Evolutionary conservation across 495 filamentous ascomycete genomes (phyloP), one percentile per base, ranked within the genome.

Genomic region (Durotheca rogersii): DNA sequence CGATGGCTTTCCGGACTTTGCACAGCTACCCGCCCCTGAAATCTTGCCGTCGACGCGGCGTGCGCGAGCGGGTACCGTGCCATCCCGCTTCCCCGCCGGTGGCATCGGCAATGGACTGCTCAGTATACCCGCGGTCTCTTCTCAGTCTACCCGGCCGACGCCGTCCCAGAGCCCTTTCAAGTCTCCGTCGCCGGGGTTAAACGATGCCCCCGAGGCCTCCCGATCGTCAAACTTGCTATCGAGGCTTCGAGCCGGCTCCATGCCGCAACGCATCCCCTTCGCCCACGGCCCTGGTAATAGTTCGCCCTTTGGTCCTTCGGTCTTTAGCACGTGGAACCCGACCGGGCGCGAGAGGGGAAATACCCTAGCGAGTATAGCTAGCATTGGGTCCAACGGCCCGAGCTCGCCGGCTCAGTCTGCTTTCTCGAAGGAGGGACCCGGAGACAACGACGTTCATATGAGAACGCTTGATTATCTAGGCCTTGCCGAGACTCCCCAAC

Each of bases 401-500:
- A 84, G 85, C 36, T 98, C 93, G 35, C 93, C 91, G 1, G 83
- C 87, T 19, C 87, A 90, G 47, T 95, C 91, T 10, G 86, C 89
- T 3, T 95, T 92, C 62, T 95, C 90, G 4, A 81, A 85, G 48
- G 92, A 95, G 62, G 90, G 89, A n/a, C 76, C 84, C 12, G 81
- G 81, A 15, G 92, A 95, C 62, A 87, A 82, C 30, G 92, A 96
- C 68, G 81, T 82, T 57, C 80, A 82, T 66, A 90, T 95, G 61
- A 88, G 87, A 60, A 98, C 94, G 27, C 74, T 98, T 66, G 93
- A 98, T 56, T 98, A 97, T 61, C 79, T 98, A 60, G 93, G 93
- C 32, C 78, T 98, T 47, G 92, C 89, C 3, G 93, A 97, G 66
- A 96, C 91, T 29, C 93, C 93, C 14, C 89, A 93, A 64, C 88